Evolutionary conservation across 2,329 filamentous ascomycete species (phyloP), one percentile per base, ranked within the genome.

Genomic region (Stagonosporopsis cucurbitacearum): DNA sequence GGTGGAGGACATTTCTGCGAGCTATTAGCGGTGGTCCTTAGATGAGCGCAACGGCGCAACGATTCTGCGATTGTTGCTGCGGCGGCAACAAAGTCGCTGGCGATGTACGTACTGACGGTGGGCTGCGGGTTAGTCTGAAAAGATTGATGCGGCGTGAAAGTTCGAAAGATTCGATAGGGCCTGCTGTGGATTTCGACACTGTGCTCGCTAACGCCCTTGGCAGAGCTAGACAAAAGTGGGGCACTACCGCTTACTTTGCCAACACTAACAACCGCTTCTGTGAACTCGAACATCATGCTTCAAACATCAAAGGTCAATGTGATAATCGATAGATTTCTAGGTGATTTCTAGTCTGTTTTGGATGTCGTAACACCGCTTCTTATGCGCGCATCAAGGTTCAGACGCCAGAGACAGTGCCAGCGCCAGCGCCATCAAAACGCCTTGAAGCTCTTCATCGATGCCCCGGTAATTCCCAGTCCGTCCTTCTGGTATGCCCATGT

Each of bases 1-100:
- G 71, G 60, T 74, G 58, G 64, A 64, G 54, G 79, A 71, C 79
- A 81, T 81, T 71, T 69, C 72, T 60, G 52, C 32, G 33, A 42
- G 6, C 17, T 47, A 60, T 71, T 65, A 71, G 68, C 62, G 44
- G 13, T 33, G 36, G 43, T 53, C 51, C 46, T 22, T 7, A 20
- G 19, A 11, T 6, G 11, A 8, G 35, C 41, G 12, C 13, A 17
- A 9, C 22, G 44, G 52, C 52, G 46, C 46, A 20, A 6, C 6
- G 15, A 2, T 3, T 9, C n/a, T 25, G 32, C 44, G 23, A 48
- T 39, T 37, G 44, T 25, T 26, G 43, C 37, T 28, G 46, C 41
- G 4, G 17, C 7, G 46, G 52, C 33, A 50, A 30, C 22, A 30
- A 12, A 15, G 26, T 23, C 20, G 46, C 47, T 48, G 30, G 49